These are phyloP conservation scores for Sporothrix euskadiensis DNA, from an alignment of 2,329 filamentous ascomycete genomes.

Conservation along the genomic window DNA sequence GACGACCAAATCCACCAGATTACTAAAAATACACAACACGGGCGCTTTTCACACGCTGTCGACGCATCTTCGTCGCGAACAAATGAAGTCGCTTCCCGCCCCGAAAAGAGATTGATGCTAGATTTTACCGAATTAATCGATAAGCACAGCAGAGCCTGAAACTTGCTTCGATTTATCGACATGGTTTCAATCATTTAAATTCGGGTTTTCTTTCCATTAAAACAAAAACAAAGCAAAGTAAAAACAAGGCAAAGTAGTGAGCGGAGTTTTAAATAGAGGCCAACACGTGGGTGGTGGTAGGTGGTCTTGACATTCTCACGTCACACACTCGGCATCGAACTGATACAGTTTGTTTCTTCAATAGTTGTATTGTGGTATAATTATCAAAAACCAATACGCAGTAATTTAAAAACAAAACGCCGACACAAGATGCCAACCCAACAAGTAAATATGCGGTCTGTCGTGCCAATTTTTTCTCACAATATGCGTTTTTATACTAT, in stretches of 20 bases:
- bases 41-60: not conserved
- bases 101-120: not conserved
- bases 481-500: not conserved
- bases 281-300: not conserved
- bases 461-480: constrained; percentile 12
- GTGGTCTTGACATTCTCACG: not conserved
- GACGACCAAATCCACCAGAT: not conserved
- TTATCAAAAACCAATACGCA: constrained; percentile 1
- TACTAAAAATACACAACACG: constrained; percentile 11
- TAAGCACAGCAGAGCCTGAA: too few species aligned
- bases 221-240: too few species aligned
- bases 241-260: too few species aligned
- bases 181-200: not conserved
- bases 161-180: not conserved
- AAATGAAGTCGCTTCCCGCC: not conserved
- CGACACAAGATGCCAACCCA: constrained; percentile 31
- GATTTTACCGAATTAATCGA: not conserved
- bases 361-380: constrained; percentile 20
- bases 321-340: not conserved
- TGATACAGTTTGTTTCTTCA: not conserved
- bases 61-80: not conserved
- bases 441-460: constrained; percentile 20
- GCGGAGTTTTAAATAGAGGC: too few species aligned
- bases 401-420: constrained; percentile 26
- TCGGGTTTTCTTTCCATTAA: not conserved